Evolutionary conservation across 805 yeast species (phyloP).

Genomic region (Candida gorgasii): DNA sequence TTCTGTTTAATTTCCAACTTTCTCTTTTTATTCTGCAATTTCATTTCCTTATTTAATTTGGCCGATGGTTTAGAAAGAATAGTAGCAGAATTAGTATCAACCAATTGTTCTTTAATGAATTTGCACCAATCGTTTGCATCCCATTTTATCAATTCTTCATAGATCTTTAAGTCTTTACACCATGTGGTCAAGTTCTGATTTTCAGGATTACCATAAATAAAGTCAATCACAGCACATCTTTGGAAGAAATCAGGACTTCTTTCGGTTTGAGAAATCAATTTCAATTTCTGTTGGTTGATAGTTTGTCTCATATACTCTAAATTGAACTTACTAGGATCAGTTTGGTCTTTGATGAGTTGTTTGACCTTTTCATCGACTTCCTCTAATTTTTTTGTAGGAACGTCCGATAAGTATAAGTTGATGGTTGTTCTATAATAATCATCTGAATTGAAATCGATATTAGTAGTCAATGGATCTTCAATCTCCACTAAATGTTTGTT

Average conservation of each 20-base stretch:
- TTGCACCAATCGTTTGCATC: constrained; percentile 63
- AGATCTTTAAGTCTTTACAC: constrained; percentile 58
- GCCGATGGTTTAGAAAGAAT: constrained; percentile 74
- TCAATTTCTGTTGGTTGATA: constrained; percentile 62
- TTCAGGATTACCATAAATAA: constrained; percentile 70
- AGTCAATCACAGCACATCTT: constrained; percentile 71
- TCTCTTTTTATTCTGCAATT: constrained; percentile 51
- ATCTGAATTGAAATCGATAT: constrained; percentile 68
- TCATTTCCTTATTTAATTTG: constrained; percentile 52
- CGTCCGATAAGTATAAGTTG: constrained; percentile 62
- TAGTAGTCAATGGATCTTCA: constrained; percentile 78
- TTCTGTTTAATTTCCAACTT: constrained; percentile 48
- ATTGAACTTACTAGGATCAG: constrained; percentile 54
- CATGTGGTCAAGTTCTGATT: constrained; percentile 60
- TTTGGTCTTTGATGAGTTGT: constrained; percentile 54
- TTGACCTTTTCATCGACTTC: constrained; percentile 55
- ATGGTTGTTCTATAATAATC: constrained; percentile 67
- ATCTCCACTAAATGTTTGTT: constrained; percentile 74
- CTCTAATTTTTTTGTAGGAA: constrained; percentile 65
- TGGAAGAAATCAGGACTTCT: constrained; percentile 62
- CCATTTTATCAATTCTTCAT: constrained; percentile 62
- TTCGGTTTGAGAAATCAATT: constrained; percentile 61
- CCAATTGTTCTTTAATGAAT: constrained; percentile 52
- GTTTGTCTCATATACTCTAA: constrained; percentile 65
- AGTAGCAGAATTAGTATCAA: constrained; percentile 63